phyloP scores from a whole-genome alignment of 176 grass and related monocot genomes.

The Areca catechu region DNA sequence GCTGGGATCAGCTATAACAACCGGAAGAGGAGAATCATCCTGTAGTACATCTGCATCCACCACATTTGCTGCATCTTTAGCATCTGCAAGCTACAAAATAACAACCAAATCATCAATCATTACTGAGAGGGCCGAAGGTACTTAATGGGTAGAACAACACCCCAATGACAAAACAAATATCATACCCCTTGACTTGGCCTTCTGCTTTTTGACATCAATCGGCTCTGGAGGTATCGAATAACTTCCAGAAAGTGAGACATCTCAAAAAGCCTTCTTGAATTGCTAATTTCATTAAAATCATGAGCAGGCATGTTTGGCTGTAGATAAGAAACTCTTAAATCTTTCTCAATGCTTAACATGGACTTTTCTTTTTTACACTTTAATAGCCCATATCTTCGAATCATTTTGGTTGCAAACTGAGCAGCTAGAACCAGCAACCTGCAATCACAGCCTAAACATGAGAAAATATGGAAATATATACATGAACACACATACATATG shows the following conservation, averaged over 20 bases:
- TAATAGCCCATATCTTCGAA: slow-evolving; percentile 54
- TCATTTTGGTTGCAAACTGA: slow-evolving; percentile 83
- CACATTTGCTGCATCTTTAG: slow-evolving; percentile 37
- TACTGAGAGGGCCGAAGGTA: not conserved
- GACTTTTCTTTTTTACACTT: slow-evolving; percentile 43
- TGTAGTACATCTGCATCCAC: slow-evolving; percentile 32
- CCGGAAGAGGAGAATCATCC: slow-evolving; percentile 39
- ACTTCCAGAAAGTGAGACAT: slow-evolving; percentile 84
- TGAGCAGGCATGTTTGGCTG: slow-evolving; percentile 12
- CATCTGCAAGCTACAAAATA: slow-evolving; percentile 55
- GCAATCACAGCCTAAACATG: slow-evolving; percentile 44
- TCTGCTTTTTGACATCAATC: slow-evolving; percentile 50
- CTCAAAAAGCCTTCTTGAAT: slow-evolving; percentile 69
- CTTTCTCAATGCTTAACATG: not conserved
- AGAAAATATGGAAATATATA: slow-evolving; percentile 24
- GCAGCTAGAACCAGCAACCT: slow-evolving; percentile 90
- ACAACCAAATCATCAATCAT: slow-evolving; percentile 5
- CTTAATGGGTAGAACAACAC: too few species aligned
- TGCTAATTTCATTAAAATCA: slow-evolving; percentile 22
- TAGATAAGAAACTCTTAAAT: not conserved
- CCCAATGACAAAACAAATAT: not conserved
- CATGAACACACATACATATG: not conserved
- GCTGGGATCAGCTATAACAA: slow-evolving; percentile 35
- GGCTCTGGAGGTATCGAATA: slow-evolving; percentile 67
- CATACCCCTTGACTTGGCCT: slow-evolving; percentile 45